Conservation (phyloP, 2,329 filamentous ascomycete species). For the Sclerotinia nivalis region DNA sequence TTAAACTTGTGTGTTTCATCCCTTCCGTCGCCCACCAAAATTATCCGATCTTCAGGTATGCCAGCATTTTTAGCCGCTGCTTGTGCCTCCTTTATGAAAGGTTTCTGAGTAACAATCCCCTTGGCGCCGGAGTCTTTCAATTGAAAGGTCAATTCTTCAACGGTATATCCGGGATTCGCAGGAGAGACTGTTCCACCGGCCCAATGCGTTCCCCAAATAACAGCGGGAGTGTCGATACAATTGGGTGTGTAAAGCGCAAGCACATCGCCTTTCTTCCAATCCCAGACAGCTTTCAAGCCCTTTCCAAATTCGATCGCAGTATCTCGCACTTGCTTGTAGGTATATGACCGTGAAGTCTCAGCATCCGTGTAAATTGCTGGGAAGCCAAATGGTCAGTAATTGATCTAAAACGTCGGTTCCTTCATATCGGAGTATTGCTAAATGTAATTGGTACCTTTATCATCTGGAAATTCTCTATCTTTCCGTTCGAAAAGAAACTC, state of each 20-base stretch:
- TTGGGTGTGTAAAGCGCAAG: slow-evolving; percentile 84
- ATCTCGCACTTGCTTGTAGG: slow-evolving; percentile 64
- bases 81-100: slow-evolving; percentile 63
- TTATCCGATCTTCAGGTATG: slow-evolving; percentile 69
- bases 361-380: slow-evolving; percentile 77
- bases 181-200: slow-evolving; percentile 81
- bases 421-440: slow-evolving; percentile 41
- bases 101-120: slow-evolving; percentile 71
- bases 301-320: slow-evolving; percentile 75
- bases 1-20: slow-evolving; percentile 61
- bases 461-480: slow-evolving; percentile 64
- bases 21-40: slow-evolving; percentile 70
- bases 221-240: slow-evolving; percentile 74
- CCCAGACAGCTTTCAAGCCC: slow-evolving; percentile 71
- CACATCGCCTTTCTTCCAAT: slow-evolving; percentile 82
- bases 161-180: slow-evolving; percentile 84
- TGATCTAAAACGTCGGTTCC: not conserved
- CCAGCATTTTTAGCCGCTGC: slow-evolving; percentile 70
- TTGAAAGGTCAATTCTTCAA: slow-evolving; percentile 81
- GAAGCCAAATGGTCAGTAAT: slow-evolving; percentile 6
- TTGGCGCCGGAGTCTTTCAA: slow-evolving; percentile 75
- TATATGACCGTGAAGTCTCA: slow-evolving; percentile 68
- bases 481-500: slow-evolving; percentile 72
- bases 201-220: slow-evolving; percentile 80
- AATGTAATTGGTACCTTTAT: slow-evolving; percentile 60